phyloP scores from a whole-genome alignment of 805 yeast genomes.

The Blastobotrys parvus region DNA sequence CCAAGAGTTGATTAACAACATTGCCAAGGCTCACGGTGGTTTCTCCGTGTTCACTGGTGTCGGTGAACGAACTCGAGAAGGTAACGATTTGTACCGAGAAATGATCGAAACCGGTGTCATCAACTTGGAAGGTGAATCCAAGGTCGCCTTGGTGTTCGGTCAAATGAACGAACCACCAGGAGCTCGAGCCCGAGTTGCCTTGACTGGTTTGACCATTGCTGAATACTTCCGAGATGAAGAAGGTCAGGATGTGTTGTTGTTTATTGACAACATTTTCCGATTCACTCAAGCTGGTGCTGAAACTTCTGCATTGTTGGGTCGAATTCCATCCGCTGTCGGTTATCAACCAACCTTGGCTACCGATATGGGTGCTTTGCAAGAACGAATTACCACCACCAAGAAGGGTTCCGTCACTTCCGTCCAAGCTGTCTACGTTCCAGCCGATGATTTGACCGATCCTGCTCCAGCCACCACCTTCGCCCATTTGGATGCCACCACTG shows the following conservation, averaged over 20 bases:
- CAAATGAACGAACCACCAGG: constrained; percentile 99
- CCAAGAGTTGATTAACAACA: constrained; percentile 99
- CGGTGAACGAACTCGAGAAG: constrained; percentile 99
- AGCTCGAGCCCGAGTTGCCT: constrained; percentile 99
- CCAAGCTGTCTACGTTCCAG: constrained; percentile 99
- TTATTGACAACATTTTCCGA: constrained; percentile 99
- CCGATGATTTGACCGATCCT: constrained; percentile 99
- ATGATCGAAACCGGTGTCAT: constrained; percentile 99
- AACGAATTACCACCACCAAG: constrained; percentile 98
- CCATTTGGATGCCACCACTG: constrained; percentile 99
- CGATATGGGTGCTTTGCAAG: constrained; percentile 99
- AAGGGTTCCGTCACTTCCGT: constrained; percentile 99
- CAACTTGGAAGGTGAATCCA: constrained; percentile 98
- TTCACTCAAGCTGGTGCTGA: constrained; percentile 99
- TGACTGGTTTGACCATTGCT: constrained; percentile 99
- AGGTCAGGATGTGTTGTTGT: constrained; percentile 99
- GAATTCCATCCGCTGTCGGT: constrained; percentile 99
- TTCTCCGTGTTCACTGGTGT: constrained; percentile 99
- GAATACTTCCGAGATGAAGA: constrained; percentile 99
- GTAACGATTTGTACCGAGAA: constrained; percentile 99
- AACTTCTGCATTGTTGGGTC: constrained; percentile 99
- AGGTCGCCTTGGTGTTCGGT: constrained; percentile 98
- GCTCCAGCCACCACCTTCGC: constrained; percentile 99
- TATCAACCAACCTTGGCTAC: constrained; percentile 99
- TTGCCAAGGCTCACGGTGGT: constrained; percentile 99